A percentile compares a stretch with the other conserved stretches of the same genome.
Evolutionary conservation across 805 yeast species (phyloP).

Genomic region (Monosporozyma aquatica): DNA sequence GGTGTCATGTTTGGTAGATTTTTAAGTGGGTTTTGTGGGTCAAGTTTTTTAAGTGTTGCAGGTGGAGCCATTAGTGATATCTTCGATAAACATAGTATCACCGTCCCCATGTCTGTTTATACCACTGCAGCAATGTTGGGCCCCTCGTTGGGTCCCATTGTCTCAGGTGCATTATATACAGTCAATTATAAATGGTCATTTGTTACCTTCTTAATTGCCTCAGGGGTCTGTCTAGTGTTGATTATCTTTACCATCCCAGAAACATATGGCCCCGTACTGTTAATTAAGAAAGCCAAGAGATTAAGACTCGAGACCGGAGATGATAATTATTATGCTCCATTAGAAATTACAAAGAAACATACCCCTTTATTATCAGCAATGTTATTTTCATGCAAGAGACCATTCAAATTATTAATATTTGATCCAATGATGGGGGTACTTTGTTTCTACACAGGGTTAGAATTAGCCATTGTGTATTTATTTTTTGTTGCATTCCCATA

Average conservation of each 20-base stretch:
- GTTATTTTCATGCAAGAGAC: conserved; percentile 41
- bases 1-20: conserved; percentile 59
- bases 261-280: conserved; percentile 49
- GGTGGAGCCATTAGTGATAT: conserved; percentile 73
- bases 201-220: conserved; percentile 51
- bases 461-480: conserved; percentile 52
- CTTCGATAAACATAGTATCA: conserved; percentile 51
- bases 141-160: conserved; percentile 60
- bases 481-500: conserved; percentile 60
- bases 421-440: conserved; percentile 51
- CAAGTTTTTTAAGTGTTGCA: conserved; percentile 66
- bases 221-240: conserved; percentile 44
- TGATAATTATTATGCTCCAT: conserved; percentile 34
- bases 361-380: conserved; percentile 38
- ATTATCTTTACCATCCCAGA: conserved; percentile 47
- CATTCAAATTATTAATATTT: conserved; percentile 37
- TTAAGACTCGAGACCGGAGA: conserved; percentile 48
- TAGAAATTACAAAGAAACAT: conserved; percentile 33
- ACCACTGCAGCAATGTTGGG: conserved; percentile 60
- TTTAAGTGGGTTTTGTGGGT: conserved; percentile 63
- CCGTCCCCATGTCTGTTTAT: conserved; percentile 59
- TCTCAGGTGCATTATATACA: conserved; percentile 46
- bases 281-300: conserved; percentile 43
- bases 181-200: conserved; percentile 64
- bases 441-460: conserved; percentile 48